phyloP scores from a whole-genome alignment of 352 stramenopile genomes.

The Phytophthora capsici region DNA sequence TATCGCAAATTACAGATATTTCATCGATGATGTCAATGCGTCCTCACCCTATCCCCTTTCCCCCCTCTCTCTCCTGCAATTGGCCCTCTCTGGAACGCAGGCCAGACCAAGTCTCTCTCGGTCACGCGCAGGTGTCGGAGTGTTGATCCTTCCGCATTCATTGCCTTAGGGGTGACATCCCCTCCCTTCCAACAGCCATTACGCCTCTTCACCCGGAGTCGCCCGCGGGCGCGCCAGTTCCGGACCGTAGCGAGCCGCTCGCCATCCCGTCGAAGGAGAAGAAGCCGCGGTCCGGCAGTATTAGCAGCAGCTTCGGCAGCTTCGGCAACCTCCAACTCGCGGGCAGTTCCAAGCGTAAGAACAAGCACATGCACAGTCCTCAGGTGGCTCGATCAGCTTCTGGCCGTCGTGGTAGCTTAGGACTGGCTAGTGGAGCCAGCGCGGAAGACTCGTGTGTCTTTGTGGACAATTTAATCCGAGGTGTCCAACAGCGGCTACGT shows the following conservation, averaged over 20 bases:
- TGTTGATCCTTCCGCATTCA: neutral
- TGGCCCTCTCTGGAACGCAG: neutral
- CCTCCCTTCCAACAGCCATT: constrained; percentile 19
- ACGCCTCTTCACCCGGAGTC: constrained; percentile 16
- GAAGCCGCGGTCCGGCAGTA: constrained; percentile 25
- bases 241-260: constrained; percentile 26
- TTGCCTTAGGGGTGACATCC: neutral
- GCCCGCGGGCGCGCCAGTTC: constrained; percentile 5
- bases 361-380: constrained; percentile 24
- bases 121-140: constrained; percentile 13
- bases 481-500: constrained; percentile 62
- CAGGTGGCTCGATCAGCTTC: constrained; percentile 19
- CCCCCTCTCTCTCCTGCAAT: constrained; percentile 20
- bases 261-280: constrained; percentile 15
- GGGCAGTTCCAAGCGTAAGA: constrained; percentile 25
- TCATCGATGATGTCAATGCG: constrained; percentile 9
- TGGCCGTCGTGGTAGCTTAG: constrained; percentile 25
- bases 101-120: constrained; percentile 31
- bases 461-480: constrained; percentile 75
- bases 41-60: constrained; percentile 13
- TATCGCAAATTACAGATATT: constrained; percentile 5
- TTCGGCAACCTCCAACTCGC: constrained; percentile 31
- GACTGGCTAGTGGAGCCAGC: constrained; percentile 23
- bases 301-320: constrained; percentile 29
- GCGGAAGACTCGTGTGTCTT: constrained; percentile 68